Evolutionary conservation across 148 eudicot species (phyloP), one percentile per base, ranked within the genome.

Genomic region (Hydrangea macrophylla): DNA sequence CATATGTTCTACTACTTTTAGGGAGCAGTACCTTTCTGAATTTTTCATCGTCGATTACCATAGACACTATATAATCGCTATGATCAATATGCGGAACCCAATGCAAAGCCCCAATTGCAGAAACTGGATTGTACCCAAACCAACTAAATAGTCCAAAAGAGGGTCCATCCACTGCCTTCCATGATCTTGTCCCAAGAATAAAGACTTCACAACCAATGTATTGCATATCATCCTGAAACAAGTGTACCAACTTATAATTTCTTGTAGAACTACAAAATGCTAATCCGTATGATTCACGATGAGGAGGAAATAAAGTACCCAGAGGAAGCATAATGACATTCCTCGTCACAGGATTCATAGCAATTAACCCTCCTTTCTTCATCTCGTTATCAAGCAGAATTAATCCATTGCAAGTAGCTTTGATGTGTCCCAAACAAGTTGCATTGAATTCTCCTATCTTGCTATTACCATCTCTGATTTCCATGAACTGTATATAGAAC

Each of bases 311-410:
- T 25, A 71, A 37, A 31, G 90, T 86, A 17, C 90, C 90, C 8
- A 71, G 40, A 6, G 87, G 85, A 33, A 86, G 71, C 1, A 62
- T 44, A 28, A 27, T 60, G 18, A 79, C 1, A 73, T 83, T 79
- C 62, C 84, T 67, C 6, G 85, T 86, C 27, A 81, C 72, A 0
- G 87, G 90, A 60, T 86, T 86, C 80, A 79, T 40, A 25, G 77
- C 65, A 39, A 86, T 24, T n/a, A 80, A 32, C 22, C 80, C 82
- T 25, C 75, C 73, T 33, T 45, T 65, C 53, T 61, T 76, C 15
- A 76, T 13, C n/a, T 18, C 12, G 70, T 71, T 72, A 26, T 70
- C 77, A 0, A 86, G 70, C 28, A 86, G 26, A 60, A 86, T 40
- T 55, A 86, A 50, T n/a, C 87, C 87, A 53, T 81, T 71, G 42